Conservation (phyloP, 495 filamentous ascomycete species). For the Letharia lupina region DNA sequence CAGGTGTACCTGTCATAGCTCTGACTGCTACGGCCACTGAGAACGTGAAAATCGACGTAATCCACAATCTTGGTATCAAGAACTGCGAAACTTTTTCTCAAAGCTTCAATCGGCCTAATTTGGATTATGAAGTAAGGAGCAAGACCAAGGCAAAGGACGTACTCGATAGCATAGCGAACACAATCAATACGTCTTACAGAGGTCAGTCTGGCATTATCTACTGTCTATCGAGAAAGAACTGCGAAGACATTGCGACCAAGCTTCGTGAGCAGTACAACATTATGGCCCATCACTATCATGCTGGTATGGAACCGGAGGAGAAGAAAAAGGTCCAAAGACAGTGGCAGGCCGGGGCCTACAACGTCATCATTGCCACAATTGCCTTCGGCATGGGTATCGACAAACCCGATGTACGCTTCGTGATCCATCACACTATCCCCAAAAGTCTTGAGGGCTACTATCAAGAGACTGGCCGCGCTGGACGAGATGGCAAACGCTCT, state of each 20-base stretch:
- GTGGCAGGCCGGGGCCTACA: slow-evolving; percentile 71
- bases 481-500: slow-evolving; percentile 78
- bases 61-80: slow-evolving; percentile 74
- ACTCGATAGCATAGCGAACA: slow-evolving; percentile 56
- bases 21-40: slow-evolving; percentile 91
- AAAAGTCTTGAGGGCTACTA: slow-evolving; percentile 98
- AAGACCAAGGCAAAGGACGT: slow-evolving; percentile 50
- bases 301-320: slow-evolving; percentile 54
- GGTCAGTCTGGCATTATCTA: slow-evolving; percentile 89
- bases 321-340: slow-evolving; percentile 60
- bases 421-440: slow-evolving; percentile 84
- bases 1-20: slow-evolving; percentile 81
- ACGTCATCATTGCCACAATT: slow-evolving; percentile 97
- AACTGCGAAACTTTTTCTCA: slow-evolving; percentile 70
- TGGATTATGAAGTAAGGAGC: slow-evolving; percentile 70
- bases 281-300: slow-evolving; percentile 78
- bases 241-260: slow-evolving; percentile 67
- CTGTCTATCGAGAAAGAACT: slow-evolving; percentile 74
- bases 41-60: slow-evolving; percentile 84
- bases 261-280: slow-evolving; percentile 54
- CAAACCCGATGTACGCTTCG: slow-evolving; percentile 89
- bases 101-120: slow-evolving; percentile 90
- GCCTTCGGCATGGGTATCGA: slow-evolving; percentile 99
- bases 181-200: slow-evolving; percentile 57
- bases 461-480: slow-evolving; percentile 92